Evolutionary conservation across 345 rosid genomes (phyloP).

Genomic region (Toxicodendron radicans): DNA sequence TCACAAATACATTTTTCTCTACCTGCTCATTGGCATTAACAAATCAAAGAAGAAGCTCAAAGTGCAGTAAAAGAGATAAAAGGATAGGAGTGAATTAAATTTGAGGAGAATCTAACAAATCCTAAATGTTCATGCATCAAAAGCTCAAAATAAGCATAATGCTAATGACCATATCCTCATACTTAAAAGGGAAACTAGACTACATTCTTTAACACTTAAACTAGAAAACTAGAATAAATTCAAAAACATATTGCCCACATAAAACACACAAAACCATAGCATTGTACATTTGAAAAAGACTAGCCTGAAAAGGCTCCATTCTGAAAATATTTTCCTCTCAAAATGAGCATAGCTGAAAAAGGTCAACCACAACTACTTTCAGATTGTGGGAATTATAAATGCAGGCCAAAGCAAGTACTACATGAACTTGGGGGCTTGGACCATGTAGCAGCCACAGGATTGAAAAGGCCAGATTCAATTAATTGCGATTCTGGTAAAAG

Average conservation of each 20-base stretch:
- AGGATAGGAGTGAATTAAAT: background rate
- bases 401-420: background rate
- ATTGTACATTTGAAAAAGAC: background rate
- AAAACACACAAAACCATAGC: background rate
- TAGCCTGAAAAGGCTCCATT: background rate
- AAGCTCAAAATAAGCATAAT: background rate
- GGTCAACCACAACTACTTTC: background rate
- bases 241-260: background rate
- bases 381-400: conserved; percentile 2
- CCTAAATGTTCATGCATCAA: background rate
- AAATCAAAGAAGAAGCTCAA: conserved; percentile 22
- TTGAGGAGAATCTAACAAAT: background rate
- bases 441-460: background rate
- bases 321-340: background rate
- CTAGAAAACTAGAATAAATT: conserved; percentile 7
- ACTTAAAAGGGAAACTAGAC: conserved; percentile 1
- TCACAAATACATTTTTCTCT: conserved; percentile 86
- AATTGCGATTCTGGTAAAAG: background rate
- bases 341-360: background rate
- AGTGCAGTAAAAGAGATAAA: conserved; percentile 1
- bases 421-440: background rate
- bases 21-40: conserved; percentile 47
- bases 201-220: background rate
- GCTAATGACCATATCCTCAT: background rate
- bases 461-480: background rate